Evolutionary conservation across 2,329 filamentous ascomycete genomes (phyloP).

Genomic region (Fusarium sp.): DNA sequence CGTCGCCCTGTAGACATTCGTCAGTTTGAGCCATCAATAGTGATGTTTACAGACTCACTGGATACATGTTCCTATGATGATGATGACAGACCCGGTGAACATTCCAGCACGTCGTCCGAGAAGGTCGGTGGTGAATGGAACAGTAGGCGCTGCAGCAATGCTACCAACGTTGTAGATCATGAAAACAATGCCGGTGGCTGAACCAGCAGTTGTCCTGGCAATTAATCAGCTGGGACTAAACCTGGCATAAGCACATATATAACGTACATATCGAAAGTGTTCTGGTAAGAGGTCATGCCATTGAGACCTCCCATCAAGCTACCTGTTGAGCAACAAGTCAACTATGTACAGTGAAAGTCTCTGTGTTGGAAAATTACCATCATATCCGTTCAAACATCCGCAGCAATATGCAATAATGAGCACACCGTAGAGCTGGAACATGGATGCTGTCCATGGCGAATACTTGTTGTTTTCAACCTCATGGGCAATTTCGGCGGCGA

Average conservation of each 20-base stretch:
- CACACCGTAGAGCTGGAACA: constrained; percentile 67
- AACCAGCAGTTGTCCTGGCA: constrained; percentile 35
- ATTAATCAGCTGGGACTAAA: too few relatives aligned
- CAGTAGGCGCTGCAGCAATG: constrained; percentile 58
- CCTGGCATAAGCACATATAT: accelerated
- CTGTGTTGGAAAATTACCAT: constrained; percentile 1
- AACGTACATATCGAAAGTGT: constrained; percentile 35
- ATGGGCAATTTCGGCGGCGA: constrained; percentile 59
- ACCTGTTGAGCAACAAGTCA: background rate
- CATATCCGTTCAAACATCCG: constrained; percentile 59
- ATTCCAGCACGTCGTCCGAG: constrained; percentile 60
- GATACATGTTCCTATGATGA: constrained; percentile 59
- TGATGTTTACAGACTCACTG: constrained; percentile 42
- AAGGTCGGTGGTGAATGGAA: constrained; percentile 58
- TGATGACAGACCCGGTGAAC: constrained; percentile 57
- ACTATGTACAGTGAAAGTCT: background rate
- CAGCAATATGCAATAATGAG: constrained; percentile 66
- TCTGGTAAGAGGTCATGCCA: constrained; percentile 48
- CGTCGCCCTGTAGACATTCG: constrained; percentile 41
- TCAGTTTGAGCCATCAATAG: background rate
- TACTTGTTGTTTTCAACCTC: constrained; percentile 56
- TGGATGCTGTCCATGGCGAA: constrained; percentile 64
- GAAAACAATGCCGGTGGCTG: constrained; percentile 52
- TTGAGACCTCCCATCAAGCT: constrained; percentile 48
- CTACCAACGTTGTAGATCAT: constrained; percentile 64